Conservation (phyloP, 345 rosid species). For the Arabidopsis suecica region DNA sequence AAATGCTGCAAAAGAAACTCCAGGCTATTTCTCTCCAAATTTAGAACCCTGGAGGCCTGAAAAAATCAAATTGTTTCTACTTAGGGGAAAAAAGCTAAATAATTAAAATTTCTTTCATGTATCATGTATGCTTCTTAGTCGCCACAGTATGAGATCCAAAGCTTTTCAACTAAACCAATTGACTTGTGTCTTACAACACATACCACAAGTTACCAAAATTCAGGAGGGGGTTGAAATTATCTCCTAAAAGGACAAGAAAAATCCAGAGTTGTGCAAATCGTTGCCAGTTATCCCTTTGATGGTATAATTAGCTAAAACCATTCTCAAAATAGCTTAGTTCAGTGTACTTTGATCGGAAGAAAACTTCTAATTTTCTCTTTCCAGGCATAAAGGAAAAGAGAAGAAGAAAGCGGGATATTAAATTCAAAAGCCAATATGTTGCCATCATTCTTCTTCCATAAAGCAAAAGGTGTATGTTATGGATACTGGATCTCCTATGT, state of each 20-base stretch:
- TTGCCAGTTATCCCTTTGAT: constrained; percentile 6
- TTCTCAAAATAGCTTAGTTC: constrained; percentile 7
- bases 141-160: constrained; percentile 23
- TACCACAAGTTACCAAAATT: constrained; percentile 6
- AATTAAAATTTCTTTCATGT: background rate
- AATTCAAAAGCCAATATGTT: constrained; percentile 21
- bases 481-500: constrained; percentile 11
- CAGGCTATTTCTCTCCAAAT: constrained; percentile 92
- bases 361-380: background rate
- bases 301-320: constrained; percentile 9
- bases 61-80: constrained; percentile 16
- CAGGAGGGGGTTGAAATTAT: constrained; percentile 5
- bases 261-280: background rate
- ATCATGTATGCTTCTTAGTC: background rate
- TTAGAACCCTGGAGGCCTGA: constrained; percentile 91
- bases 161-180: background rate
- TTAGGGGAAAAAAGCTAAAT: background rate
- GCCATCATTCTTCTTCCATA: constrained; percentile 11
- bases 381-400: background rate
- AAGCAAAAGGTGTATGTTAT: background rate
- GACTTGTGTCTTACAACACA: constrained; percentile 13
- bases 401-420: background rate
- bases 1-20: constrained; percentile 81
- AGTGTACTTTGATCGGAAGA: background rate
- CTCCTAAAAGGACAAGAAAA: constrained; percentile 17